A percentile compares a stretch with the other conserved stretches of the same genome.
Evolutionary conservation across 2,329 filamentous ascomycete genomes (phyloP).

Genomic region (Rhinocladiella similis): DNA sequence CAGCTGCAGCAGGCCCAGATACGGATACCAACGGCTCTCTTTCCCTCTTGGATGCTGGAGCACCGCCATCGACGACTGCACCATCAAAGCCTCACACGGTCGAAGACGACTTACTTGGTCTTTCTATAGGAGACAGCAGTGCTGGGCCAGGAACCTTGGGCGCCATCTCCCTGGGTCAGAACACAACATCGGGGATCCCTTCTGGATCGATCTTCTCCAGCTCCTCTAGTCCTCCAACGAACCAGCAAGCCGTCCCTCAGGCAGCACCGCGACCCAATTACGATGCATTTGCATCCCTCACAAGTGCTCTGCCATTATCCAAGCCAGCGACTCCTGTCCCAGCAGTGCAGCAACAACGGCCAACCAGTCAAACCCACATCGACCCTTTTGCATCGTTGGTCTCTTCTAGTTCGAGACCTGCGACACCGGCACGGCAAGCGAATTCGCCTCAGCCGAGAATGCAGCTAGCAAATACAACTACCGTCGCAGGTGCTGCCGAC

Average conservation of each 20-base stretch:
- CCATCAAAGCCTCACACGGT: slow-evolving; percentile 63
- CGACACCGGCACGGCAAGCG: slow-evolving; percentile 38
- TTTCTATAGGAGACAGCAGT: slow-evolving; percentile 72
- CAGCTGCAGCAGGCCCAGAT: slow-evolving; percentile 34
- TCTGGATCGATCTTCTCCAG: slow-evolving; percentile 21
- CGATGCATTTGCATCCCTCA: slow-evolving; percentile 58
- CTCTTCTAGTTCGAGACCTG: slow-evolving; percentile 52
- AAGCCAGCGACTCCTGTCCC: slow-evolving; percentile 52
- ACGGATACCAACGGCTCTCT: slow-evolving; percentile 37
- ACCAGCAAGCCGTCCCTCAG: slow-evolving; percentile 41
- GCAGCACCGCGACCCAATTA: slow-evolving; percentile 53
- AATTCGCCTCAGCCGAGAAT: slow-evolving; percentile 31
- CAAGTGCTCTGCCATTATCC: slow-evolving; percentile 48
- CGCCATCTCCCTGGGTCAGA: slow-evolving; percentile 79
- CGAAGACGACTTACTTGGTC: slow-evolving; percentile 85
- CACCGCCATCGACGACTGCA: slow-evolving; percentile 42
- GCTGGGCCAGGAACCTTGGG: slow-evolving; percentile 69
- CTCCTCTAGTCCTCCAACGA: slow-evolving; percentile 23
- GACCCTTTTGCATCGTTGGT: slow-evolving; percentile 64
- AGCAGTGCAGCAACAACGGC: slow-evolving; percentile 38
- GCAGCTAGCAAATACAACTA: slow-evolving; percentile 22
- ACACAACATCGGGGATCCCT: slow-evolving; percentile 47
- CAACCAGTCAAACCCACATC: slow-evolving; percentile 42
- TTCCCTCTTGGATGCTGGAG: slow-evolving; percentile 39
- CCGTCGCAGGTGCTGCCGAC: slow-evolving; percentile 55